Percentiles rank a stretch among this genome's conserved stretches.
These are phyloP conservation scores for Gnaphalium uliginosum DNA, from an alignment of 129 eudicot genomes.

Conservation along the genomic window DNA sequence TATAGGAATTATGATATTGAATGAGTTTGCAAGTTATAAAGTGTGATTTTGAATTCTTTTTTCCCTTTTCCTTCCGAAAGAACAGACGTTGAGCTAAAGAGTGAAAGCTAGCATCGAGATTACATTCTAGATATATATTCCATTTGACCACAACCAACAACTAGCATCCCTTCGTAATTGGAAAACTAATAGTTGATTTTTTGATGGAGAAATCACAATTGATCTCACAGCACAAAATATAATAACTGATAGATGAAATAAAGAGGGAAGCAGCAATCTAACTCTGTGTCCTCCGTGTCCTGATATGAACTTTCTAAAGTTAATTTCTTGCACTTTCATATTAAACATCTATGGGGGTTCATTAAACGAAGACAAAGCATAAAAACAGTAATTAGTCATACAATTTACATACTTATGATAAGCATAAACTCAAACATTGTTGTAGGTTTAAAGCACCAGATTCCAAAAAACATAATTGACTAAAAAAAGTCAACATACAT, in stretches of 20 bases:
- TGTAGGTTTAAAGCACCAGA: background rate
- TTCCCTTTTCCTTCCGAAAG: background rate
- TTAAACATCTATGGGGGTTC: too few relatives aligned
- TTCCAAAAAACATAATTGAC: background rate
- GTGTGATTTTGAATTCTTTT: background rate
- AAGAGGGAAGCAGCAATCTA: background rate
- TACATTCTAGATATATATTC: background rate
- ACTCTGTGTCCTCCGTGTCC: background rate
- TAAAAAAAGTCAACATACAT: constrained; percentile 7
- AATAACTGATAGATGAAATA: background rate
- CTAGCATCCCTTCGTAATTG: background rate
- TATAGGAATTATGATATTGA: background rate
- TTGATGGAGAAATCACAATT: background rate
- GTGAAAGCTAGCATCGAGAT: background rate
- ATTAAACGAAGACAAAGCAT: background rate
- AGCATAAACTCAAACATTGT: background rate
- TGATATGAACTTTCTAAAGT: background rate
- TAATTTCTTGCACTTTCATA: background rate
- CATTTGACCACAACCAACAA: background rate
- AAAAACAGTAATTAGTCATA: background rate
- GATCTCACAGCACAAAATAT: constrained; percentile 2
- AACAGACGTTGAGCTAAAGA: background rate
- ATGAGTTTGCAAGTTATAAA: background rate
- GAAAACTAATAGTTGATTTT: background rate
- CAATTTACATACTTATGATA: background rate